Evolutionary conservation across 2,329 filamentous ascomycete species (phyloP).

Genomic region (Monosporascus sp.): DNA sequence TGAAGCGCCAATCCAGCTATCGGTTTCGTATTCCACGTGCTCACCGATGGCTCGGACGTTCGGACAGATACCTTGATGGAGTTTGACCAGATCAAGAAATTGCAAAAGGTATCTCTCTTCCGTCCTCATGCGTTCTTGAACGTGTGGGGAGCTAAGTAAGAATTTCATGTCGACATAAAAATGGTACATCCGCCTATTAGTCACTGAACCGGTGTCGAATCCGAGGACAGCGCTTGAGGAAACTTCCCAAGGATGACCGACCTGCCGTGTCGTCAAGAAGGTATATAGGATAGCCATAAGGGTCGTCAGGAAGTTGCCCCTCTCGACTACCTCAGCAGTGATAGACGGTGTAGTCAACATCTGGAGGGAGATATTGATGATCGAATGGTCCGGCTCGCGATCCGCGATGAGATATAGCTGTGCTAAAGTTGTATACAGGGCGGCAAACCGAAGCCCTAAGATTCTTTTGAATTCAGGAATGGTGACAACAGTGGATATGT

Average conservation of each 20-base stretch:
- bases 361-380: conserved; percentile 94
- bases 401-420: conserved; percentile 96
- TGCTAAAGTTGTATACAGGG: conserved; percentile 86
- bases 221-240: conserved; percentile 80
- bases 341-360: conserved; percentile 97
- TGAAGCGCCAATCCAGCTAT: conserved; percentile 95
- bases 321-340: conserved; percentile 89
- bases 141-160: conserved; percentile 80
- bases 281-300: conserved; percentile 96
- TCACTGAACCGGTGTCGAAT: conserved; percentile 91
- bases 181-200: conserved; percentile 92
- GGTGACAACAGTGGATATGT: conserved; percentile 93
- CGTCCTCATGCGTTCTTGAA: conserved; percentile 76
- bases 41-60: conserved; percentile 89
- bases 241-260: conserved; percentile 88
- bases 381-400: conserved; percentile 93
- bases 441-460: conserved; percentile 87
- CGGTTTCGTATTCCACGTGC: conserved; percentile 96
- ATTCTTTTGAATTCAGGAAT: conserved; percentile 96
- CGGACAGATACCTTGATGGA: conserved; percentile 95
- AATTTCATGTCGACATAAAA: conserved; percentile 95
- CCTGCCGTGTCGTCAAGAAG: conserved; percentile 91
- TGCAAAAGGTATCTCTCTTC: conserved; percentile 88
- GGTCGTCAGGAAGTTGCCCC: conserved; percentile 92
- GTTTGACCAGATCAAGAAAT: conserved; percentile 90